Evolutionary conservation across 495 filamentous ascomycete species (phyloP).

Genomic region (Jackrogersella multiformis): DNA sequence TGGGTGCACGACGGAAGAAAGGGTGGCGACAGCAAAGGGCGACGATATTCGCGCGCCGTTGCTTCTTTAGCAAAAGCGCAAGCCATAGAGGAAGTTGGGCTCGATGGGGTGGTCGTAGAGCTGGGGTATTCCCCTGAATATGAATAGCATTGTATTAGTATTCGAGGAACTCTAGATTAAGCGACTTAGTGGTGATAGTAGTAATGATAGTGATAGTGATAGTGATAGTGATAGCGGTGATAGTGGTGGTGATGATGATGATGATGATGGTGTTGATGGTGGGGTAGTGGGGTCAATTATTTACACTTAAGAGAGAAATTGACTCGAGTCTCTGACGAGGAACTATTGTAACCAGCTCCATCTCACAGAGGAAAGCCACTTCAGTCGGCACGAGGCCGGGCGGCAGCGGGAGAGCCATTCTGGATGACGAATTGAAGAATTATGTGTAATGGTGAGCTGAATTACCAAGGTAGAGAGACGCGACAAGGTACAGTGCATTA

Average conservation of each 20-base stretch:
- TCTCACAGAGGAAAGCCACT: slow-evolving; percentile 95
- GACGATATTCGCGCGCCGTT: slow-evolving; percentile 94
- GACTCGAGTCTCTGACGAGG: slow-evolving; percentile 90
- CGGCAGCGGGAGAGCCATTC: slow-evolving; percentile 85
- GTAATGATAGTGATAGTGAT: slow-evolving; percentile 18
- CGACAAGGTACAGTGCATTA: too few species aligned
- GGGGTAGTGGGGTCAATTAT: slow-evolving; percentile 45
- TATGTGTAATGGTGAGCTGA: too few species aligned
- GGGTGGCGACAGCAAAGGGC: slow-evolving; percentile 64
- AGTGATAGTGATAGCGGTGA: slow-evolving; percentile 17
- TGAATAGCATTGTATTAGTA: slow-evolving; percentile 18
- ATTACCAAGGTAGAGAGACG: slow-evolving; percentile 5
- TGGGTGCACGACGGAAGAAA: slow-evolving; percentile 70
- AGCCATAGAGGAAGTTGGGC: slow-evolving; percentile 90
- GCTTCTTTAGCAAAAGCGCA: slow-evolving; percentile 94
- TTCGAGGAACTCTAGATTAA: not conserved
- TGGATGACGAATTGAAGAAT: slow-evolving; percentile 15
- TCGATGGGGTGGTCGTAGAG: slow-evolving; percentile 82
- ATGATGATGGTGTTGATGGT: slow-evolving; percentile 26
- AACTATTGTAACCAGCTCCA: slow-evolving; percentile 92
- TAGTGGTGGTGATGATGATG: slow-evolving; percentile 26
- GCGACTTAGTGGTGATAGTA: slow-evolving; percentile 1
- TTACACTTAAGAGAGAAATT: slow-evolving; percentile 83
- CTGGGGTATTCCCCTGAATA: slow-evolving; percentile 76
- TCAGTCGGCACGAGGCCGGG: slow-evolving; percentile 87